A percentile compares a stretch with the other conserved stretches of the same genome.
Conservation (phyloP, 345 rosid species). For the Gossypium mustelinum region DNA sequence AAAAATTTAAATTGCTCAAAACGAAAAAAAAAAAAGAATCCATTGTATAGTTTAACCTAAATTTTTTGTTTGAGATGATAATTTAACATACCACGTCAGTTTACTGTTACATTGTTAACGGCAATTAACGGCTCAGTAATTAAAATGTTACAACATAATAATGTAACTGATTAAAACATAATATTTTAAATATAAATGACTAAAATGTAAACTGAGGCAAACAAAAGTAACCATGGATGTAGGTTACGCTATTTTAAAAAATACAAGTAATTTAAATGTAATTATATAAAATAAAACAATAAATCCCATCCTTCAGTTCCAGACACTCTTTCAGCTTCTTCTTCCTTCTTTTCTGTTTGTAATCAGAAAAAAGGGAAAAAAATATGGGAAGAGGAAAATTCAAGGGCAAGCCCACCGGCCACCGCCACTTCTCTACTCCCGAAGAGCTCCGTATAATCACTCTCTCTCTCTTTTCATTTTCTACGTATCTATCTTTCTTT, state of each 20-base stretch:
- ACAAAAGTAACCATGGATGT: fast-evolving
- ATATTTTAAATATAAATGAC: fast-evolving
- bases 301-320: neutral
- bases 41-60: too few relatives aligned
- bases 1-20: too few relatives aligned
- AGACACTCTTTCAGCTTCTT: neutral
- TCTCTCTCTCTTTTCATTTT: neutral
- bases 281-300: neutral
- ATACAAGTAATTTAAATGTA: neutral
- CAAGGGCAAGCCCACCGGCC: conserved; percentile 78
- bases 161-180: fast-evolving
- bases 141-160: too few relatives aligned
- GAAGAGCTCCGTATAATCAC: conserved; percentile 48
- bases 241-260: too few relatives aligned
- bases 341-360: neutral
- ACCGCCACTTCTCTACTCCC: conserved; percentile 66
- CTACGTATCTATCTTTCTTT: neutral
- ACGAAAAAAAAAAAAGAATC: fast-evolving
- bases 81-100: too few relatives aligned
- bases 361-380: neutral
- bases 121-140: too few relatives aligned
- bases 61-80: too few relatives aligned
- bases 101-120: too few relatives aligned
- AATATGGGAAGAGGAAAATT: conserved; percentile 69
- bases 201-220: too few relatives aligned